These are phyloP conservation scores for Potentilla sterilis DNA, from an alignment of 306 rosid species.

Conservation along the genomic window DNA sequence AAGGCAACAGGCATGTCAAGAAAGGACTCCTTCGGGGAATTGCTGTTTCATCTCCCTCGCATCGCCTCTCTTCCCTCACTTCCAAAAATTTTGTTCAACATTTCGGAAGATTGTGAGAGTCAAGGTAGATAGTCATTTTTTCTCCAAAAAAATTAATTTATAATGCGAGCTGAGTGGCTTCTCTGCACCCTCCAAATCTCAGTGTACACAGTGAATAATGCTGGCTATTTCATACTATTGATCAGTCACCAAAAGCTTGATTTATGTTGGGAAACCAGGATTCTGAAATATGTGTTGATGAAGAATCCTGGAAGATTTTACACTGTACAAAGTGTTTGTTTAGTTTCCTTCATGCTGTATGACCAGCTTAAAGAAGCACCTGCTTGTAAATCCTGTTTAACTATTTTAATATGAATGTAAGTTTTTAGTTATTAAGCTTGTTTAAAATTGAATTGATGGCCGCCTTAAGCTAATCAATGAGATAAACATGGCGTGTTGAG, in stretches of 20 bases:
- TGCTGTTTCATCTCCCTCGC: slow-evolving; percentile 73
- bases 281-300: slow-evolving; percentile 68
- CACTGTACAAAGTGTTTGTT: slow-evolving; percentile 2
- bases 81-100: slow-evolving; percentile 67
- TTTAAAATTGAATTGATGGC: neutral
- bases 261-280: slow-evolving; percentile 36
- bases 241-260: slow-evolving; percentile 13
- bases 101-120: slow-evolving; percentile 54
- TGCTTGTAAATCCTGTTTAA: neutral
- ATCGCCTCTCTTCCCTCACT: slow-evolving; percentile 73
- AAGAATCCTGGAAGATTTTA: slow-evolving; percentile 48
- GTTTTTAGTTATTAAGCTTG: neutral
- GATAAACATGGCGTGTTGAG: too few relatives aligned
- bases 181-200: neutral
- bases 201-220: neutral
- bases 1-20: slow-evolving; percentile 60
- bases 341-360: slow-evolving; percentile 1
- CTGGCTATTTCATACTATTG: slow-evolving; percentile 16
- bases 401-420: neutral
- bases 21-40: slow-evolving; percentile 75
- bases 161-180: neutral
- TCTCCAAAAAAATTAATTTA: neutral
- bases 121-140: slow-evolving; percentile 29
- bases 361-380: neutral
- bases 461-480: neutral